Base-by-base conservation (phyloP, 1,284 basidiomycete species). In the Pisolithus thermaeus region DNA sequence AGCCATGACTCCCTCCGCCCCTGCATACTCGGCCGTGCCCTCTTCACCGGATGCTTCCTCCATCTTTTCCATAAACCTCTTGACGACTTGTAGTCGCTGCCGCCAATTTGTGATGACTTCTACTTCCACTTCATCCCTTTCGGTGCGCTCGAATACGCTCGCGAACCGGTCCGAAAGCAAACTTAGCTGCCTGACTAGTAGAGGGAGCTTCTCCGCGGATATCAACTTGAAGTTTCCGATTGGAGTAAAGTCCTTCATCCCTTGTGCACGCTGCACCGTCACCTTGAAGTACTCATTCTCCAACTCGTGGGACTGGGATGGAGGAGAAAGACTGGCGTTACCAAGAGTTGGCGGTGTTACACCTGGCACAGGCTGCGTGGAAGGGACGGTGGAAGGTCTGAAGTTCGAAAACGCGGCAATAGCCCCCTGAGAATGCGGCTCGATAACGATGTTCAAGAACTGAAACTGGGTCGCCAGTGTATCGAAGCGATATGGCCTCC, bases 381-480 rank as follows among this genome's bases (percentile, higher is more conserved):
- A 7, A 3, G 44, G 11, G 12, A 20, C 18, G 6, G n/a, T 36
- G 18, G 44, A 35, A 12, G 49, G 52, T 22, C 64, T 62, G 41
- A 65, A 69, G 61, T 90, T 83, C 5, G 87, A 86, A 66, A 87
- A 87, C 18, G 89, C 87, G 6, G 87, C 82, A 50, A 91, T 85
- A 35, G 88, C 80, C 39, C 90, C 90, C 41, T 85, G 75, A 11
- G 93, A 94, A 65, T 97, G 92, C 3, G 94, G 92, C 61, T 96
- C 91, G 61, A 99, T 90, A 61, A 99, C 87, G 62, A 99, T 93
- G 69, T 98, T 99, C 66, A 98, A 84, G 66, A 96, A 97, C 69
- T 98, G 96, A 78, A 97, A 99, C 63, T 92, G 84, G 1, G 95
- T 97, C 25, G 81, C 72, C 56, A 97, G 76, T 22, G 95, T 98